Percentiles rank a stretch among this genome's conserved stretches.
Evolutionary conservation across 345 rosid genomes (phyloP).

Genomic region (Corchorus olitorius): DNA sequence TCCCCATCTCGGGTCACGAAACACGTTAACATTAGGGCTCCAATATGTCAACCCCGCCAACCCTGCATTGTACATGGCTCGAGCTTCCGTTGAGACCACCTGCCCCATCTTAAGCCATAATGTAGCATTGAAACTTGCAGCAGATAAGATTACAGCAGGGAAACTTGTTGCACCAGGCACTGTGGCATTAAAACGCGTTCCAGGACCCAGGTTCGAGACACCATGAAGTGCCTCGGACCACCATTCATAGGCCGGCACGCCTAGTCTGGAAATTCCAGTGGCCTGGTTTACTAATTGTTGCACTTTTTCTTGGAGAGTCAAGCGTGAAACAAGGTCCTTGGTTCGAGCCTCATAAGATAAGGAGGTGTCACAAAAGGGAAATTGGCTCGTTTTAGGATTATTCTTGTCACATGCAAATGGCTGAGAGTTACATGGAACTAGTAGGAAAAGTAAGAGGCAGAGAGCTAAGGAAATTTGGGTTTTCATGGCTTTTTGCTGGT

Average conservation of each 20-base stretch:
- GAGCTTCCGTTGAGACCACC: conserved; percentile 49
- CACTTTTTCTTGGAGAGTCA: conserved; percentile 59
- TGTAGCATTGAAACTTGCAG: conserved; percentile 57
- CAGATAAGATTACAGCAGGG: conserved; percentile 54
- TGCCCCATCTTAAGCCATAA: conserved; percentile 64
- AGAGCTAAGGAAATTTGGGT: conserved; percentile 3
- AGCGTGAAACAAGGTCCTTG: conserved; percentile 45
- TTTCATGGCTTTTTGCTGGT: conserved; percentile 18
- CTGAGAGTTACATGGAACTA: conserved; percentile 24
- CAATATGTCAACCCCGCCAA: conserved; percentile 46
- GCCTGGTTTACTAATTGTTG: conserved; percentile 54
- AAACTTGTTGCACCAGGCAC: conserved; percentile 69
- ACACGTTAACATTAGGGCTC: conserved; percentile 64
- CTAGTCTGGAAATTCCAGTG: conserved; percentile 49
- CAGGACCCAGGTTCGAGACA: conserved; percentile 52
- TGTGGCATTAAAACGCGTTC: conserved; percentile 43
- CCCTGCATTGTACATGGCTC: conserved; percentile 51
- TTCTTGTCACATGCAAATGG: conserved; percentile 47
- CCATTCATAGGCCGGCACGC: conserved; percentile 67
- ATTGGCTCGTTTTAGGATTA: conserved; percentile 34
- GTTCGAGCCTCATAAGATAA: conserved; percentile 50
- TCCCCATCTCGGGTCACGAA: conserved; percentile 58
- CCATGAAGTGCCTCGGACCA: conserved; percentile 85
- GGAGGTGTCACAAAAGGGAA: conserved; percentile 46
- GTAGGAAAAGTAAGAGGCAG: conserved; percentile 24